Evolutionary conservation across 768 basidiomycete species (phyloP), one percentile per base, ranked within the genome.

Genomic region (Panellus pusillus): DNA sequence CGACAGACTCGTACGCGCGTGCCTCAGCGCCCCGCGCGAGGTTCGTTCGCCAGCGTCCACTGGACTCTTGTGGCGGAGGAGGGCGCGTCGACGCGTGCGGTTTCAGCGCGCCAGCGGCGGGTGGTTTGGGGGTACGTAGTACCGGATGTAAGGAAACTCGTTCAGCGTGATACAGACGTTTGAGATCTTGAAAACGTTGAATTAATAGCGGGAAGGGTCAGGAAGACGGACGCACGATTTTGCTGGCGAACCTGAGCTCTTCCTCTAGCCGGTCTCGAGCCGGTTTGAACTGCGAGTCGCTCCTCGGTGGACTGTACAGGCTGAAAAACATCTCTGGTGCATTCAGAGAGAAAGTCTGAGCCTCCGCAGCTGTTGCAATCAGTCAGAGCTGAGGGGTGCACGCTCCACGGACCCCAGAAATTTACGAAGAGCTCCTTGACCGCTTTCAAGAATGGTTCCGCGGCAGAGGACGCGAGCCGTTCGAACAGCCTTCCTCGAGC

Each of bases 61-160:
- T 83, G 7, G 68, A 70, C 66, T 91, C 90, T 12, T 80, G 57
- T 17, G 87, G 86, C 9, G 84, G 79, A 5, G 85, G 82, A 6
- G 86, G 80, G 5, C 87, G 83, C 11, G 84, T 86, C 54, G 81
- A 77, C 2, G 72, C 70, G 61, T 82, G 71, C 2, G 86, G 87
- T 51, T 87, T 86, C 49, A 98, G 82, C 3, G 93, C 82, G 13
- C 93, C 13, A 98, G 78, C 1, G 94, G 95, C 2, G 78, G 76
- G 63, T 94, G 93, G 57, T 89, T 81, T 12, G 83, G 73, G 5
- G 96, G 93, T 47, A 90, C 72, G 67, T 97, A 98, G 72, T 96
- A 98, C 29, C 96, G 88, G 60, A 98, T 87, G 66, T 82, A 88
- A 0, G 97, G 97, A 64, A 87, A 91, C 67, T 99, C 97, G 63